Percentiles rank a stretch among this genome's conserved stretches.
Evolutionary conservation across 495 filamentous ascomycete genomes (phyloP).

Genomic region (Talaromyces ruber): DNA sequence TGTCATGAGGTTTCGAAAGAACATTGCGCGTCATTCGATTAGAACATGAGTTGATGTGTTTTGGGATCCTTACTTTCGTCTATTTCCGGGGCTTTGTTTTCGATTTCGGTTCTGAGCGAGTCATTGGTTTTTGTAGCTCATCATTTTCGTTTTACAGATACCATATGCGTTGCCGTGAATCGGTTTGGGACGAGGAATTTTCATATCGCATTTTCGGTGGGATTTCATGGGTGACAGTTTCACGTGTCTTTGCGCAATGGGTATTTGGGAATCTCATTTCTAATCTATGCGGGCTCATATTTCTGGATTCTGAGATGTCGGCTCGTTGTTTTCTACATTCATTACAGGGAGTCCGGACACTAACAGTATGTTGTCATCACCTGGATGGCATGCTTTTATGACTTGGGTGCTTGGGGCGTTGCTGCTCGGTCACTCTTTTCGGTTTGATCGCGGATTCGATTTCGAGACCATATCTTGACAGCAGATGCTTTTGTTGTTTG

Average conservation of each 20-base stretch:
- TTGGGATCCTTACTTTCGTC: not conserved
- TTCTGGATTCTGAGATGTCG: slow-evolving; percentile 1
- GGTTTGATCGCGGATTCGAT: not conserved
- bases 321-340: not conserved
- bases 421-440: not conserved
- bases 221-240: not conserved
- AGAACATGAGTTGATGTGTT: not conserved
- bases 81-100: not conserved
- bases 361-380: not conserved
- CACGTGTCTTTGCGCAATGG: not conserved
- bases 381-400: not conserved
- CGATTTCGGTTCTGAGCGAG: not conserved
- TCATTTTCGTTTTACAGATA: slow-evolving; percentile 3
- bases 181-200: slow-evolving; percentile 5
- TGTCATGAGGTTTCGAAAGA: slow-evolving; percentile 1
- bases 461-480: not conserved
- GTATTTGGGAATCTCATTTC: not conserved
- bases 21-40: not conserved
- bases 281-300: not conserved
- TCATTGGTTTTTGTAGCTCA: slow-evolving; percentile 2
- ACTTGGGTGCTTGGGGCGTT: not conserved
- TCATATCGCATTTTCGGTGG: slow-evolving; percentile 3
- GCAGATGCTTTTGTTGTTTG: not conserved
- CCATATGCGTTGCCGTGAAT: not conserved
- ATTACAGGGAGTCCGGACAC: not conserved